Percentiles rank a stretch among this genome's conserved stretches.
Evolutionary conservation across 2,329 filamentous ascomycete species (phyloP).

Genomic region (Venturia nashicola): DNA sequence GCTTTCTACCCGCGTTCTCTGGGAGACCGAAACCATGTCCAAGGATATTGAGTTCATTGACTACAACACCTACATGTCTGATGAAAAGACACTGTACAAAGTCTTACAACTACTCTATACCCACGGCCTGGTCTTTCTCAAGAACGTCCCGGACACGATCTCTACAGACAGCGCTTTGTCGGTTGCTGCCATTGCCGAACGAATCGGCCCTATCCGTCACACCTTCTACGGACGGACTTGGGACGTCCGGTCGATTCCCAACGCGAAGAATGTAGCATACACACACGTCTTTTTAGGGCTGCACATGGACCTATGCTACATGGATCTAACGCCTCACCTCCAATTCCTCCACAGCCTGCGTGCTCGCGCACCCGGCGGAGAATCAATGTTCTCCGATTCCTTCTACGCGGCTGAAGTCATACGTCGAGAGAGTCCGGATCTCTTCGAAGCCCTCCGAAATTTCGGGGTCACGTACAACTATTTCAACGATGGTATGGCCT

Average conservation of each 20-base stretch:
- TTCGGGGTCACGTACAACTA: slow-evolving; percentile 53
- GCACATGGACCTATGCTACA: slow-evolving; percentile 90
- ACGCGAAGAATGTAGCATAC: slow-evolving; percentile 84
- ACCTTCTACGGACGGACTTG: slow-evolving; percentile 89
- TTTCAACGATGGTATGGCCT: slow-evolving; percentile 50
- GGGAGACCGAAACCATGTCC: slow-evolving; percentile 35
- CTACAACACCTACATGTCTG: slow-evolving; percentile 59
- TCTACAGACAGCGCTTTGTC: slow-evolving; percentile 41
- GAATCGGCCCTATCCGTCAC: slow-evolving; percentile 67
- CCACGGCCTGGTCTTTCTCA: slow-evolving; percentile 67
- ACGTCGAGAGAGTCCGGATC: slow-evolving; percentile 12
- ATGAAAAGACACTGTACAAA: slow-evolving; percentile 43
- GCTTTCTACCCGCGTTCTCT: slow-evolving; percentile 24
- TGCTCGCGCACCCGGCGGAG: slow-evolving; percentile 67
- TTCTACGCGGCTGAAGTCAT: slow-evolving; percentile 45
- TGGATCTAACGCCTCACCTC: slow-evolving; percentile 63
- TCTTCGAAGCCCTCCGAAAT: slow-evolving; percentile 29
- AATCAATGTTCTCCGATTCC: slow-evolving; percentile 75
- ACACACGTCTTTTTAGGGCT: slow-evolving; percentile 71
- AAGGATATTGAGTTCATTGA: slow-evolving; percentile 45
- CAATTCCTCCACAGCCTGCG: slow-evolving; percentile 84
- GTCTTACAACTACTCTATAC: slow-evolving; percentile 50
- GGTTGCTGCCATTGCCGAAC: slow-evolving; percentile 55
- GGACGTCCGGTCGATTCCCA: slow-evolving; percentile 71
- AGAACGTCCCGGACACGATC: slow-evolving; percentile 47